Conservation (phyloP, 371 early-diverging fungal genomes). For the Capillidium heterosporum region DNA sequence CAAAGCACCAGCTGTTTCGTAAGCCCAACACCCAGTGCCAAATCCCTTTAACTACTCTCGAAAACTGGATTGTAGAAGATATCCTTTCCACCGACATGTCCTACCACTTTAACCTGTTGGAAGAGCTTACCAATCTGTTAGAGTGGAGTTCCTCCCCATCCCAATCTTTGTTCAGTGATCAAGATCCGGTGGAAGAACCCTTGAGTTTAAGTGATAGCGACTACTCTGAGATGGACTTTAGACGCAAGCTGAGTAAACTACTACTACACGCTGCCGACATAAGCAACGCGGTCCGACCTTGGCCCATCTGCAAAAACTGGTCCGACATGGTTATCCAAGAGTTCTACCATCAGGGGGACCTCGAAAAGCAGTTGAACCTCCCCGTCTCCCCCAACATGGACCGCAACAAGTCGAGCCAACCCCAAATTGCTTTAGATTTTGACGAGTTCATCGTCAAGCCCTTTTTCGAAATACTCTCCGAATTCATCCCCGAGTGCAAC, state of each 20-base stretch:
- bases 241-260: constrained; percentile 42
- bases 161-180: neutral
- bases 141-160: neutral
- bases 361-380: constrained; percentile 44
- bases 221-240: constrained; percentile 15
- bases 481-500: constrained; percentile 32
- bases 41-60: constrained; percentile 9
- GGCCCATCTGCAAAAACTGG: constrained; percentile 68
- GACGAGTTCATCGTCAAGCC: constrained; percentile 70
- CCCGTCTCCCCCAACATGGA: constrained; percentile 81
- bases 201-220: constrained; percentile 5
- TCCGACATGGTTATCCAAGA: constrained; percentile 67
- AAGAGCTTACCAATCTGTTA: constrained; percentile 19
- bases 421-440: constrained; percentile 60
- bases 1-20: constrained; percentile 41
- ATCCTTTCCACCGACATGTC: constrained; percentile 81
- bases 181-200: neutral
- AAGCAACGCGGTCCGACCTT: constrained; percentile 70
- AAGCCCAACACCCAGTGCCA: constrained; percentile 9
- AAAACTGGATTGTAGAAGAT: constrained; percentile 20
- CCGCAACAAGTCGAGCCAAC: constrained; percentile 45
- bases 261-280: constrained; percentile 77
- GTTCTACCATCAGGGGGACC: constrained; percentile 71
- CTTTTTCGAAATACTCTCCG: constrained; percentile 59
- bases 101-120: constrained; percentile 64